Base-by-base conservation (phyloP, 176 grass and related monocot species). In the Miscanthus lutarioriparius region DNA sequence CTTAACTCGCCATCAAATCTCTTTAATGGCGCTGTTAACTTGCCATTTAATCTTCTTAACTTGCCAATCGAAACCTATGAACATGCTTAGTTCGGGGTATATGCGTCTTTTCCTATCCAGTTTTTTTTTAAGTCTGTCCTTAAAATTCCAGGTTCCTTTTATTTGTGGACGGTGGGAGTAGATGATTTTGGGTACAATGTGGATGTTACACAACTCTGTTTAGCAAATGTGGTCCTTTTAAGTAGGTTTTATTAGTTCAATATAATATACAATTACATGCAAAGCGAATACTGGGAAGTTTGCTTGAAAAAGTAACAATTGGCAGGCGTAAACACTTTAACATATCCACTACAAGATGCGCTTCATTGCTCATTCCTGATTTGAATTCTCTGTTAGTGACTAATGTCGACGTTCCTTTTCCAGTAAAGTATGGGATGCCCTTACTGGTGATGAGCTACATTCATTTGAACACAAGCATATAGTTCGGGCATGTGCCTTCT, bases 381-480 rank as follows among this genome's bases (percentile, higher is more conserved):
- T 41, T 75, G 6, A 70, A 5, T 33, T 10, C 25, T 62, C 6
- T 87, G 28, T 59, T 62, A 19, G 6, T 83, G 28, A 41, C 17
- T 73, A 63, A 76, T 36, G 8, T 66, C 33, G 5, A 43, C 6
- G 17, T 63, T 88, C 26, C 0, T 53, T 82, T 82, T 87, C 41
- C 88, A 97, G 94, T 67, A 97, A 97, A 92, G 80, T 97, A 79
- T 97, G 94, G 94, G 94, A 97, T 84, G 94, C 94, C 56, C 76
- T 97, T 77, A 83, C 91, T 51, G 94, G 94, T 7, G 92, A 94
- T 79, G 94, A 94, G 85, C 76, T 97, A 32, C 91, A 97, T 77
- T 94, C 94, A 26, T 97, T 97, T 80, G 94, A 97, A 74, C 94
- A 97, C 84, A 97, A 94, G 81, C 94, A 97, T 67, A 97, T 97